Evolutionary conservation across 495 filamentous ascomycete genomes (phyloP).

Genomic region (Sabuloglossum arenarium): DNA sequence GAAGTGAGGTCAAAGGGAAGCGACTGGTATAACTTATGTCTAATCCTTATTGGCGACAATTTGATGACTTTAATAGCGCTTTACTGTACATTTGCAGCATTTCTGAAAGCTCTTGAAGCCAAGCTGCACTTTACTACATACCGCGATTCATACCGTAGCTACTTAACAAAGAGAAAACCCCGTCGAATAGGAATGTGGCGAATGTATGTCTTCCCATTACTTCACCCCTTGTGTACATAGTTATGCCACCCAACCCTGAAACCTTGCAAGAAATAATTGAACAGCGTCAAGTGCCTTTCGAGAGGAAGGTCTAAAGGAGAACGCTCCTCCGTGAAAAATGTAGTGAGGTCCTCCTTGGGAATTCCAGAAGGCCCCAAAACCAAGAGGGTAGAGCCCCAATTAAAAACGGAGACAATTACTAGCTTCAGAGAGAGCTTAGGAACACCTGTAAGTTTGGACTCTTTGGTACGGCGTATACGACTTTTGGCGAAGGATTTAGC

Average conservation of each 20-base stretch:
- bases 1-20: too few species aligned
- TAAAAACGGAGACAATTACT: not conserved
- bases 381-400: not conserved
- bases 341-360: not conserved
- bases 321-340: not conserved
- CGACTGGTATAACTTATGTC: too few species aligned
- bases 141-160: not conserved
- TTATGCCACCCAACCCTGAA: not conserved
- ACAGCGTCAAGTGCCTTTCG: not conserved
- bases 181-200: not conserved
- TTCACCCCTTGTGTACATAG: not conserved
- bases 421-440: constrained; percentile 5
- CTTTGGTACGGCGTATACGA: constrained; percentile 13
- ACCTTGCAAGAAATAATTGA: not conserved
- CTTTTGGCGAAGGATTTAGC: constrained; percentile 14
- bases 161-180: not conserved
- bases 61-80: too few species aligned
- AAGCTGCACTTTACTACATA: not conserved
- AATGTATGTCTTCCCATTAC: not conserved
- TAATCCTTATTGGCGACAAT: too few species aligned
- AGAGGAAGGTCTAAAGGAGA: not conserved
- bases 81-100: too few species aligned
- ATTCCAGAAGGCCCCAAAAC: not conserved
- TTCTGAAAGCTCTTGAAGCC: too few species aligned
- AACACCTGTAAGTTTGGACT: constrained; percentile 12